Conservation (phyloP, 192 early-diverging fungal species). For the Rhizophagus sp. region DNA sequence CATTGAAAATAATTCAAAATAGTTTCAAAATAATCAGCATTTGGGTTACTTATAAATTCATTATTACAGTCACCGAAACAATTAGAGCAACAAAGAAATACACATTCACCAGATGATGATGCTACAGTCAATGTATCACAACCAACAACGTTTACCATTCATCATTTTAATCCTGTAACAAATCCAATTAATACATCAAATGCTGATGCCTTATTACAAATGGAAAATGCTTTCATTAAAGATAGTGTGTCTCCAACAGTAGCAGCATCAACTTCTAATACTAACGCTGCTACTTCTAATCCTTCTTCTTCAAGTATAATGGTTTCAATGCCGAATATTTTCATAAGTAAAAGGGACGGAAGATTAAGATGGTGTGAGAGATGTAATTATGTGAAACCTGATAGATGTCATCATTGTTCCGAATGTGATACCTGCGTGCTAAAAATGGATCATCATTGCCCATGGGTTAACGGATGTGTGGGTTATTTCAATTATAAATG, state of each 20-base stretch:
- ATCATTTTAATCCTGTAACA: slow-evolving; percentile 6
- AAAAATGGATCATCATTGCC: slow-evolving; percentile 58
- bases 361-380: slow-evolving; percentile 37
- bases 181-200: slow-evolving; percentile 16
- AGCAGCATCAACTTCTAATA: neutral
- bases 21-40: neutral
- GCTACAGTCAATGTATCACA: neutral
- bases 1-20: neutral
- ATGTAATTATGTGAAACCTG: slow-evolving; percentile 52
- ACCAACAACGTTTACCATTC: slow-evolving; percentile 9
- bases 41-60: neutral
- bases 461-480: slow-evolving; percentile 55
- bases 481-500: slow-evolving; percentile 46
- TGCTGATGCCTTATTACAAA: slow-evolving; percentile 15
- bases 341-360: slow-evolving; percentile 27
- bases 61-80: neutral
- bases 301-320: neutral
- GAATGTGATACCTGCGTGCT: slow-evolving; percentile 53
- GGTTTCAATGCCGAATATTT: slow-evolving; percentile 26
- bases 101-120: neutral
- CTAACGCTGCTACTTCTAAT: neutral
- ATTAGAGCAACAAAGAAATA: neutral
- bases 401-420: slow-evolving; percentile 56
- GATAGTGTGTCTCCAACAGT: neutral
- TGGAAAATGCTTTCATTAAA: slow-evolving; percentile 17